These are phyloP conservation scores for Pyricularia pennisetigena DNA, from an alignment of 2,329 filamentous ascomycete genomes.

Conservation along the genomic window DNA sequence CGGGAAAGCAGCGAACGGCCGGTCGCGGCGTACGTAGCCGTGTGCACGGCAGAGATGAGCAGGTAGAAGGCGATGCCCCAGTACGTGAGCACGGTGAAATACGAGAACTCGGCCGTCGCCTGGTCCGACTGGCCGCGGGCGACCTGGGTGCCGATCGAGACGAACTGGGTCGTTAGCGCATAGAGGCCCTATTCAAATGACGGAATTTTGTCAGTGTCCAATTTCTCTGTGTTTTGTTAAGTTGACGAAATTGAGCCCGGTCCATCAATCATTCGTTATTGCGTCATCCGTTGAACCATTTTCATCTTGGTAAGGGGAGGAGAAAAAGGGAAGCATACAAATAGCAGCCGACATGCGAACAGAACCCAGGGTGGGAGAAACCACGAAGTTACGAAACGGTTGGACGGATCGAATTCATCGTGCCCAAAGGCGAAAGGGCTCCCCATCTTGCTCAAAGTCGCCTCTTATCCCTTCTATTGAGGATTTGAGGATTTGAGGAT, in stretches of 20 bases:
- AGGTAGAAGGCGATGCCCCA: constrained; percentile 76
- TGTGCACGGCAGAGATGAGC: constrained; percentile 57
- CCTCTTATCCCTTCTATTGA: neutral
- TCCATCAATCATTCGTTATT: neutral
- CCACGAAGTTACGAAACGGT: constrained; percentile 76
- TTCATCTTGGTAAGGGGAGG: neutral
- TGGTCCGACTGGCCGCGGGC: neutral
- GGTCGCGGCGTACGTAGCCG: constrained; percentile 50
- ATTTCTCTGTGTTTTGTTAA: neutral
- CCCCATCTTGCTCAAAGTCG: constrained; percentile 7
- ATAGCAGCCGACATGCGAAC: constrained; percentile 43
- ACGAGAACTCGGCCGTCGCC: constrained; percentile 53
- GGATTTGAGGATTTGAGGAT: too few species aligned
- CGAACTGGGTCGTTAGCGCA: constrained; percentile 58
- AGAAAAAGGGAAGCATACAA: constrained; percentile 28
- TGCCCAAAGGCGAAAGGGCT: constrained; percentile 27
- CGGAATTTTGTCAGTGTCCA: neutral
- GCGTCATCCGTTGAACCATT: neutral
- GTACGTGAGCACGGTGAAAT: constrained; percentile 74
- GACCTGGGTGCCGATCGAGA: constrained; percentile 42
- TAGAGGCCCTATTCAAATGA: constrained; percentile 43
- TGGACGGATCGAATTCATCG: constrained; percentile 41
- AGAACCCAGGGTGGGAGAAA: constrained; percentile 57
- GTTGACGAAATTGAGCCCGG: neutral
- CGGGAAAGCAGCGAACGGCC: constrained; percentile 45